These are phyloP conservation scores for Sphaerulina populicola DNA, from an alignment of 2,329 filamentous ascomycete species.

Conservation along the genomic window DNA sequence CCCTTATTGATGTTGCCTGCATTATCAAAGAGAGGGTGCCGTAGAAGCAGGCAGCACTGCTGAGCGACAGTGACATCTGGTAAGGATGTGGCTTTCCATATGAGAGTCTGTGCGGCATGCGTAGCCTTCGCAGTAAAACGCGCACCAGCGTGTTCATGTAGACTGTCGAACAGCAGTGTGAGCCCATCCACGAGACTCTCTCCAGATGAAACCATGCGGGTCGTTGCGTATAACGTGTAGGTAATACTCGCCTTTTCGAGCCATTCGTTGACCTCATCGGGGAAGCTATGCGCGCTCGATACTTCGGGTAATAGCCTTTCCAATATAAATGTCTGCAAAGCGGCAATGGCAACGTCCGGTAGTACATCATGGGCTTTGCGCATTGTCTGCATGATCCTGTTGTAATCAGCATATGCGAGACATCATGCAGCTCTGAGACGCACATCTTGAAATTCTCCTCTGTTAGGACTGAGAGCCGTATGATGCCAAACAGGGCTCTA, in stretches of 20 bases:
- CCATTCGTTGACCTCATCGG: conserved; percentile 45
- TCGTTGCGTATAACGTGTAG: conserved; percentile 57
- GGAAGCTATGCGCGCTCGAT: conserved; percentile 21
- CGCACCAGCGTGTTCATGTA: conserved; percentile 41
- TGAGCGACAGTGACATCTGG: conserved; percentile 2
- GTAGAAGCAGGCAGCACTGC: conserved; percentile 61
- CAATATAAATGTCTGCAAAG: conserved; percentile 56
- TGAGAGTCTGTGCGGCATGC: conserved; percentile 59
- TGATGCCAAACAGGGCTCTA: conserved; percentile 52
- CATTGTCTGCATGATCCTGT: conserved; percentile 56
- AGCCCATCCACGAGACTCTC: conserved; percentile 33
- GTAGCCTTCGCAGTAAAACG: conserved; percentile 54
- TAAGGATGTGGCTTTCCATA: conserved; percentile 58
- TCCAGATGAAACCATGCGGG: conserved; percentile 31
- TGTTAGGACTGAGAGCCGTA: conserved; percentile 52
- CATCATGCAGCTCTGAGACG: conserved; percentile 11
- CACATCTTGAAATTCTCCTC: conserved; percentile 55
- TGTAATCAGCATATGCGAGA: conserved; percentile 1
- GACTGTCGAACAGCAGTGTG: conserved; percentile 38
- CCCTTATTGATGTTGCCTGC: conserved; percentile 58
- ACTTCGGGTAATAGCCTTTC: conserved; percentile 45
- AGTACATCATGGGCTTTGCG: conserved; percentile 50
- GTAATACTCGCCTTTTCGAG: conserved; percentile 62
- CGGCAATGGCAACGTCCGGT: conserved; percentile 23
- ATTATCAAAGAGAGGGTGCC: conserved; percentile 58